Conservation (phyloP, 2,329 filamentous ascomycete genomes). For the Diaporthe nobilis region DNA sequence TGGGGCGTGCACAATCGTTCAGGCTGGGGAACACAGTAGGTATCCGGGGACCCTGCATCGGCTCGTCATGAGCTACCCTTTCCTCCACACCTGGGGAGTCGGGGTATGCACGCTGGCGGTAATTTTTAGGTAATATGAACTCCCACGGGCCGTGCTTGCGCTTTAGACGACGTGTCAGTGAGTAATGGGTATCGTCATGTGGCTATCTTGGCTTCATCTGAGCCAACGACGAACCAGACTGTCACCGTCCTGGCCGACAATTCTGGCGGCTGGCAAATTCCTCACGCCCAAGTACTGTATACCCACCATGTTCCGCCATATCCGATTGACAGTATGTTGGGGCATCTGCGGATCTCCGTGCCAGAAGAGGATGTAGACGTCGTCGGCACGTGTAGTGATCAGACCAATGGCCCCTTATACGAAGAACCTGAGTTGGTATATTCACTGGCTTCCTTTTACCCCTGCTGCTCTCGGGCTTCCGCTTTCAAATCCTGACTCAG, state of each 20-base stretch:
- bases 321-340: background rate
- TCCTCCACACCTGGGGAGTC: constrained; percentile 29
- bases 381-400: background rate
- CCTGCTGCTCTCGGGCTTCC: background rate
- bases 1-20: constrained; percentile 32
- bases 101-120: constrained; percentile 23
- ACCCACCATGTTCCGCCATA: background rate
- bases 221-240: constrained; percentile 12
- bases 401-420: background rate
- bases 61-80: constrained; percentile 32
- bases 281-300: background rate
- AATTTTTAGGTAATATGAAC: constrained; percentile 30
- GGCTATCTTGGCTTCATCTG: constrained; percentile 29
- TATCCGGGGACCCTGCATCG: constrained; percentile 15
- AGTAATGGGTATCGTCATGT: constrained; percentile 33
- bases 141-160: constrained; percentile 26
- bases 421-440: background rate
- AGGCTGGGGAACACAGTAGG: background rate
- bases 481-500: background rate
- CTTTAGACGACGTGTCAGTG: constrained; percentile 31
- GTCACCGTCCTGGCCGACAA: background rate
- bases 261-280: constrained; percentile 24
- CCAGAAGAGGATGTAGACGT: background rate
- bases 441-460: background rate
- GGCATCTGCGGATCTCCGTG: background rate